Base-by-base conservation (phyloP, 768 basidiomycete species). In the Steccherinum ochraceum region DNA sequence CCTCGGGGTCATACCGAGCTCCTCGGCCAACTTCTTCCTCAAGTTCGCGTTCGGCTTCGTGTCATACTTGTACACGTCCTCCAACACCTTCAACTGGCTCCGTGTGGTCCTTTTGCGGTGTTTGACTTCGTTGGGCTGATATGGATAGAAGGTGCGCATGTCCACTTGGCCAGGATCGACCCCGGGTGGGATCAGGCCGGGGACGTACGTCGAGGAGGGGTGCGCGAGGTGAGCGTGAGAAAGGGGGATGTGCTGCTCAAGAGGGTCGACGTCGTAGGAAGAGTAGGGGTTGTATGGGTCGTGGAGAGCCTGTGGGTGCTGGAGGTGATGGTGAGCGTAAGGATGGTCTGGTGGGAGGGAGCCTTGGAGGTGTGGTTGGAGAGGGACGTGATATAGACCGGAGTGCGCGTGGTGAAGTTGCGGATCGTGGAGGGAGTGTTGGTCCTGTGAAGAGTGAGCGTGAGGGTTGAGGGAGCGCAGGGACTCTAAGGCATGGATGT, bases 1-100 rank as follows among this genome's bases (percentile, higher is more conserved):
- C 53, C 94, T 75, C 19, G 92, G 82, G 10, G 89, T 88, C 94
- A 98, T 98, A 55, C 83, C 84, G 51, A 97, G 80, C 69, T 92
- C 77, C 10, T 76, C 70, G 0, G 93, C 87, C 48, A 98, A 80
- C 56, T 80, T 75, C 66, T 89, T 90, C 59, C 95, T 78, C 30
- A 87, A 71, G 5, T 77, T 70, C 35, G 83, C 85, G 66, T 93
- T 93, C 13, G 95, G 94, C 67, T 98, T 98, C 50, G 90, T 90
- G 69, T 93, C 92, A 58, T 78, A 75, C 60, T 80, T 81, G 69
- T 95, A 98, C 58, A 93, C 76, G 52, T 79, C 74, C 67, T 98
- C 95, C 58, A 98, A 82, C 57, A 91, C 80, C 68, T 85, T 85
- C 63, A 96, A 84, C 72, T 98, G 95, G 18, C 81, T 74, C 26